These are phyloP conservation scores for Cocos nucifera DNA, from an alignment of 176 grass and related monocot species.

Conservation along the genomic window DNA sequence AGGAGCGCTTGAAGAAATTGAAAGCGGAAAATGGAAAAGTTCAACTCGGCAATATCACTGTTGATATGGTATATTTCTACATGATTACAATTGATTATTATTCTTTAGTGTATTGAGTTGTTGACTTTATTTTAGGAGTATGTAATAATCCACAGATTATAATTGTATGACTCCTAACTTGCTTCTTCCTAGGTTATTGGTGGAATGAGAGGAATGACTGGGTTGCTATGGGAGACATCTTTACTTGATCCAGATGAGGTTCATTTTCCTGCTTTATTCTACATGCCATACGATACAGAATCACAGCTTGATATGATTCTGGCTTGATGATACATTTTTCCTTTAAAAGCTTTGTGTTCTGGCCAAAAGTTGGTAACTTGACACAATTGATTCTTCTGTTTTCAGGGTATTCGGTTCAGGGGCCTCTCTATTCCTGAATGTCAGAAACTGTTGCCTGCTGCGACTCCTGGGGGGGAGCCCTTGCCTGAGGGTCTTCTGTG, in stretches of 20 bases:
- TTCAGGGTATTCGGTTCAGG: slow-evolving; percentile 95
- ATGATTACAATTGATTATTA: no score
- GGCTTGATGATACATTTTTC: no score
- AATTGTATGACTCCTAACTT: slow-evolving; percentile 2
- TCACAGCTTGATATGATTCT: no score
- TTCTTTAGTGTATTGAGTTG: no score
- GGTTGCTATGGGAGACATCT: slow-evolving; percentile 95
- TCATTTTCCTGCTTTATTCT: slow-evolving; percentile 2
- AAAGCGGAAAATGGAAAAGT: slow-evolving; percentile 88
- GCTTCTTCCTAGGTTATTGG: slow-evolving; percentile 65
- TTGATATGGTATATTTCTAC: slow-evolving; percentile 66
- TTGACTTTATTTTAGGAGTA: no score
- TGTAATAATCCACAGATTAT: no score
- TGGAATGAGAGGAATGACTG: slow-evolving; percentile 98
- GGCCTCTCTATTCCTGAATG: slow-evolving; percentile 97
- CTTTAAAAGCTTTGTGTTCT: no score
- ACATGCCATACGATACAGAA: neutral
- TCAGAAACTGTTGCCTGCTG: slow-evolving; percentile 69
- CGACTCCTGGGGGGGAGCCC: slow-evolving; percentile 65
- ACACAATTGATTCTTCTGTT: neutral
- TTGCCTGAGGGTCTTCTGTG: slow-evolving; percentile 97
- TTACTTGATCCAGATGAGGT: slow-evolving; percentile 99
- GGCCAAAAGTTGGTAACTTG: neutral
- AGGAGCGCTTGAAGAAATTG: slow-evolving; percentile 94
- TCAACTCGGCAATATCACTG: slow-evolving; percentile 88